A percentile compares a stretch with the other conserved stretches of the same genome.
phyloP scores from a whole-genome alignment of 805 yeast genomes.

The Nakazawaea pomicola region DNA sequence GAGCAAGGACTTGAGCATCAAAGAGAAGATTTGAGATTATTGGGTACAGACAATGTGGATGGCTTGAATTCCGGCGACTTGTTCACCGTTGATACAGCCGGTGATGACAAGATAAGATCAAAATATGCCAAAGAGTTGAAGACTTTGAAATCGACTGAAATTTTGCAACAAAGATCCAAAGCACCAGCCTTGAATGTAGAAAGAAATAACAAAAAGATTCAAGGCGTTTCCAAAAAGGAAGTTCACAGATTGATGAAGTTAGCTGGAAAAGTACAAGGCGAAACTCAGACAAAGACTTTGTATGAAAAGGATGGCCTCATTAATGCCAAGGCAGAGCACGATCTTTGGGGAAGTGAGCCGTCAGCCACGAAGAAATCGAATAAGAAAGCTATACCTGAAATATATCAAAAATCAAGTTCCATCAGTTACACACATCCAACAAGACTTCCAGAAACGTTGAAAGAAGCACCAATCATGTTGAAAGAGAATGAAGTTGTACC shows the following conservation, averaged over 20 bases:
- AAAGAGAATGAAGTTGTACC: slow-evolving; percentile 50
- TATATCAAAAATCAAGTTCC: slow-evolving; percentile 25
- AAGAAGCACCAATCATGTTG: slow-evolving; percentile 47
- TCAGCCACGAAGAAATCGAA: slow-evolving; percentile 17
- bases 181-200: slow-evolving; percentile 53
- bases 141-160: slow-evolving; percentile 42
- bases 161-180: slow-evolving; percentile 72
- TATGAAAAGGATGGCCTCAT: slow-evolving; percentile 63
- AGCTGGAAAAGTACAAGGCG: slow-evolving; percentile 68
- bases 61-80: slow-evolving; percentile 38
- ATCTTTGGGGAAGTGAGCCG: slow-evolving; percentile 61
- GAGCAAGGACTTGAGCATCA: slow-evolving; percentile 64
- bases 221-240: slow-evolving; percentile 63
- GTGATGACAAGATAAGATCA: slow-evolving; percentile 39
- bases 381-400: slow-evolving; percentile 30
- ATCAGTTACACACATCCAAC: slow-evolving; percentile 48
- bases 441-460: slow-evolving; percentile 50
- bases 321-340: slow-evolving; percentile 42
- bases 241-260: slow-evolving; percentile 62
- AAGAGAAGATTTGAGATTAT: slow-evolving; percentile 54
- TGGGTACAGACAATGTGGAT: slow-evolving; percentile 41
- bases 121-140: slow-evolving; percentile 35
- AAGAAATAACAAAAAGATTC: slow-evolving; percentile 37
- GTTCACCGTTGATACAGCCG: slow-evolving; percentile 64
- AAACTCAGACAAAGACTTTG: slow-evolving; percentile 42